These are phyloP conservation scores for Macrocybe gigantea DNA, from an alignment of 768 basidiomycete genomes.

Conservation along the genomic window DNA sequence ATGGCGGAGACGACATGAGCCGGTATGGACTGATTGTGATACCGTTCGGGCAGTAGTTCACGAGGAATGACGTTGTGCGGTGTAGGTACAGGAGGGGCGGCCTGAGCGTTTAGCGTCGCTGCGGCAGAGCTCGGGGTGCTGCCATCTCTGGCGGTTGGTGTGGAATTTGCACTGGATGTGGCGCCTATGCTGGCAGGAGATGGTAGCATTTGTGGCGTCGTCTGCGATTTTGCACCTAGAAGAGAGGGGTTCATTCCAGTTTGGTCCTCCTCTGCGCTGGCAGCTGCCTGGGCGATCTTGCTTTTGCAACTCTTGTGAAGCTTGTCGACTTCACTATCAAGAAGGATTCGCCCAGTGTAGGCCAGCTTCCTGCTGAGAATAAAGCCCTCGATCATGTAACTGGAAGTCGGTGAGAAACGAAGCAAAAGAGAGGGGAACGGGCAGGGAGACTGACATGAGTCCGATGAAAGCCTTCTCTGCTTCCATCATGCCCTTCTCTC, in stretches of 20 bases:
- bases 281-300: constrained; percentile 36
- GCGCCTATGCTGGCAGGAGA: constrained; percentile 69
- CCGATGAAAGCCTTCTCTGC: constrained; percentile 65
- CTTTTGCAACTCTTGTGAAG: constrained; percentile 26
- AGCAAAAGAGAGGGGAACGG: constrained; percentile 10
- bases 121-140: constrained; percentile 44
- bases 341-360: constrained; percentile 24
- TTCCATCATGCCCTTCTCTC: constrained; percentile 44
- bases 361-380: constrained; percentile 43
- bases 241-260: constrained; percentile 20
- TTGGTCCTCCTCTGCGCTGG: constrained; percentile 28
- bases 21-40: constrained; percentile 32
- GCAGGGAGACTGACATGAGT: constrained; percentile 58
- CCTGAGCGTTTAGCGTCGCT: constrained; percentile 22
- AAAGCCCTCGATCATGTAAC: constrained; percentile 76
- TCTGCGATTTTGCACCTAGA: constrained; percentile 30
- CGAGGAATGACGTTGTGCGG: constrained; percentile 25
- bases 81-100: constrained; percentile 24
- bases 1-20: constrained; percentile 38
- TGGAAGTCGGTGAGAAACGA: constrained; percentile 30
- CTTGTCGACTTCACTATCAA: constrained; percentile 34
- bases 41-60: constrained; percentile 31
- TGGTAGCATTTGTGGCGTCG: constrained; percentile 71
- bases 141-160: constrained; percentile 57
- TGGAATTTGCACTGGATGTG: constrained; percentile 70